Evolutionary conservation across 2,329 filamentous ascomycete genomes (phyloP).

Genomic region (Fusarium sp.): DNA sequence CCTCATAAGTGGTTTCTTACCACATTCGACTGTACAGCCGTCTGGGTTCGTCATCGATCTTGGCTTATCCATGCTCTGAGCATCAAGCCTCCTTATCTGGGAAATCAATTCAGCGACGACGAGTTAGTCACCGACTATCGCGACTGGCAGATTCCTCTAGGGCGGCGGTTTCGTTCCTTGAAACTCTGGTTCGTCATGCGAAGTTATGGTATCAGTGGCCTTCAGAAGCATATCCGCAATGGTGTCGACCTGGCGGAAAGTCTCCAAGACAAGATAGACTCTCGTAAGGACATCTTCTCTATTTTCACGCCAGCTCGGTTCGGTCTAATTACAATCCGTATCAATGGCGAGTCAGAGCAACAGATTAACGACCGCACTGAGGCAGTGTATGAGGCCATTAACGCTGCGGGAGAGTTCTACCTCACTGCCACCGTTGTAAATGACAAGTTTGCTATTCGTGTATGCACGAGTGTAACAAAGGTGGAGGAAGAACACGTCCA

Average conservation of each 20-base stretch:
- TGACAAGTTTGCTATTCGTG: slow-evolving; percentile 79
- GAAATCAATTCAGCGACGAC: slow-evolving; percentile 81
- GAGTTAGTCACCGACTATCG: slow-evolving; percentile 93
- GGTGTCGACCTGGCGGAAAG: slow-evolving; percentile 75
- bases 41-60: slow-evolving; percentile 79
- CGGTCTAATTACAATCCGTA: slow-evolving; percentile 79
- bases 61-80: slow-evolving; percentile 84
- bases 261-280: slow-evolving; percentile 70
- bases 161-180: slow-evolving; percentile 84
- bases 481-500: slow-evolving; percentile 78
- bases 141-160: slow-evolving; percentile 96
- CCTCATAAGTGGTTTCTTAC: slow-evolving; percentile 98
- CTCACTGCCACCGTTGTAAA: slow-evolving; percentile 81
- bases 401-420: slow-evolving; percentile 80
- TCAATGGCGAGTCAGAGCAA: slow-evolving; percentile 58
- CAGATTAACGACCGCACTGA: slow-evolving; percentile 75
- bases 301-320: slow-evolving; percentile 80
- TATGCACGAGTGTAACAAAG: slow-evolving; percentile 77
- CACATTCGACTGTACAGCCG: slow-evolving; percentile 86
- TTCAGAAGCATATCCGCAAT: slow-evolving; percentile 77
- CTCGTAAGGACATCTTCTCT: slow-evolving; percentile 75
- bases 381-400: slow-evolving; percentile 78
- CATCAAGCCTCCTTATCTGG: slow-evolving; percentile 82
- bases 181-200: slow-evolving; percentile 97
- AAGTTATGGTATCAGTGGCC: slow-evolving; percentile 79